Evolutionary conservation across 371 early-diverging fungal genomes (phyloP).

Genomic region (Mucor indicus): DNA sequence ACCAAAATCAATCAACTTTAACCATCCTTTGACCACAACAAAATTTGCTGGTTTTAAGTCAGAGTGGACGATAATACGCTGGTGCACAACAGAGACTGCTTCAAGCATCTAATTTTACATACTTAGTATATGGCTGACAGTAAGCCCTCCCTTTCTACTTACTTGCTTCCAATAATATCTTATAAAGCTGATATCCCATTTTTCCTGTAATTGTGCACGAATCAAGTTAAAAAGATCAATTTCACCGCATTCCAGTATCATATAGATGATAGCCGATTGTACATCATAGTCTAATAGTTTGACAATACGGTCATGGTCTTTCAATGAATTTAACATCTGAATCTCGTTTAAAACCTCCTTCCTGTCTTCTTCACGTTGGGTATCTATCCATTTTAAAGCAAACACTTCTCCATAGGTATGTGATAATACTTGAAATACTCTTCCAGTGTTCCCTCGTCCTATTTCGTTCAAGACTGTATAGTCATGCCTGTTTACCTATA

Average conservation of each 20-base stretch:
- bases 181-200: constrained; percentile 70
- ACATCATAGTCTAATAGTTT: constrained; percentile 77
- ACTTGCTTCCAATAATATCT: constrained; percentile 85
- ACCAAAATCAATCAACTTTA: constrained; percentile 99
- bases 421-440: constrained; percentile 86
- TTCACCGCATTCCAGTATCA: constrained; percentile 92
- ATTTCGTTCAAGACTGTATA: constrained; percentile 40
- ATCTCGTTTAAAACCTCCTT: constrained; percentile 84
- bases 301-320: constrained; percentile 68
- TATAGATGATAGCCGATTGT: constrained; percentile 31
- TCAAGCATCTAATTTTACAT: constrained; percentile 82
- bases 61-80: constrained; percentile 86
- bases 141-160: constrained; percentile 1
- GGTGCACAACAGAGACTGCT: constrained; percentile 88
- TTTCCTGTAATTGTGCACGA: constrained; percentile 45
- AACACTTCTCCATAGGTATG: constrained; percentile 57
- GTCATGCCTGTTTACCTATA: no score
- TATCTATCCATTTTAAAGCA: constrained; percentile 88
- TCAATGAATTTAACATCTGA: constrained; percentile 65
- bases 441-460: constrained; percentile 89
- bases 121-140: no score
- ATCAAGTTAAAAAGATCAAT: constrained; percentile 83
- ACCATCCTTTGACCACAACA: constrained; percentile 72
- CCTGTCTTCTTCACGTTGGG: constrained; percentile 63
- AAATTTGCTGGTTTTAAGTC: constrained; percentile 98